Conservation (phyloP, 2,329 filamentous ascomycete species). For the Didymella exigua region DNA sequence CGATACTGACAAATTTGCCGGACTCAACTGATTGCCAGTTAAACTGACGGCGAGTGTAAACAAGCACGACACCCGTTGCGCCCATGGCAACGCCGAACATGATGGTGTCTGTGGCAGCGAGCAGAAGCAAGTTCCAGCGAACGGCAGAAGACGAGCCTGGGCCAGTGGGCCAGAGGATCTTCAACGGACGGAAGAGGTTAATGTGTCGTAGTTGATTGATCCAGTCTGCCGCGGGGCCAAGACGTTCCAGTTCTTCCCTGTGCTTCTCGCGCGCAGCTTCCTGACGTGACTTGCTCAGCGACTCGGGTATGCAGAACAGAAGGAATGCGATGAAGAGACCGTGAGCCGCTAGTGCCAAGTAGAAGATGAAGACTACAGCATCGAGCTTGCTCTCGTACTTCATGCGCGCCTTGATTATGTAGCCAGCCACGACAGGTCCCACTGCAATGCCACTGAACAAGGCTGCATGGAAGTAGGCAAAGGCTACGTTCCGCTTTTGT, state of each 20-base stretch:
- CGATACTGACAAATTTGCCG: conserved; percentile 78
- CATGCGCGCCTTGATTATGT: conserved; percentile 67
- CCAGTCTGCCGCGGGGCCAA: conserved; percentile 49
- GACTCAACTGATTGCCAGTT: conserved; percentile 82
- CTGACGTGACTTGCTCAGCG: conserved; percentile 75
- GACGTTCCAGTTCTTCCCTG: conserved; percentile 46
- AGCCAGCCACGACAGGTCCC: conserved; percentile 81
- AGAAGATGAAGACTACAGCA: conserved; percentile 81
- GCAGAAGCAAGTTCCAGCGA: conserved; percentile 79
- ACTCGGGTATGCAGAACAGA: conserved; percentile 78
- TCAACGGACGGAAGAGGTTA: conserved; percentile 78
- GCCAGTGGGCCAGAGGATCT: conserved; percentile 76
- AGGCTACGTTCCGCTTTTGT: conserved; percentile 77
- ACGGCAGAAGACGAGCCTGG: conserved; percentile 65
- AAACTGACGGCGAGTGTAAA: conserved; percentile 83
- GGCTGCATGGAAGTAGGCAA: conserved; percentile 88
- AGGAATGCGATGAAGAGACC: conserved; percentile 74
- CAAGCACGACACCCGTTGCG: conserved; percentile 76
- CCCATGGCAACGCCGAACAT: conserved; percentile 84
- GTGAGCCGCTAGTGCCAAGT: conserved; percentile 76
- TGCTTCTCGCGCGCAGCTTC: conserved; percentile 72
- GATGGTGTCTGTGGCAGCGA: conserved; percentile 80
- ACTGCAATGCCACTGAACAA: conserved; percentile 88
- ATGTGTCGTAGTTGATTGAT: conserved; percentile 52
- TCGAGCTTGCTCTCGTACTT: conserved; percentile 62